phyloP scores from a whole-genome alignment of 2,329 filamentous ascomycete genomes.

The Alternaria hordeiaustralica region DNA sequence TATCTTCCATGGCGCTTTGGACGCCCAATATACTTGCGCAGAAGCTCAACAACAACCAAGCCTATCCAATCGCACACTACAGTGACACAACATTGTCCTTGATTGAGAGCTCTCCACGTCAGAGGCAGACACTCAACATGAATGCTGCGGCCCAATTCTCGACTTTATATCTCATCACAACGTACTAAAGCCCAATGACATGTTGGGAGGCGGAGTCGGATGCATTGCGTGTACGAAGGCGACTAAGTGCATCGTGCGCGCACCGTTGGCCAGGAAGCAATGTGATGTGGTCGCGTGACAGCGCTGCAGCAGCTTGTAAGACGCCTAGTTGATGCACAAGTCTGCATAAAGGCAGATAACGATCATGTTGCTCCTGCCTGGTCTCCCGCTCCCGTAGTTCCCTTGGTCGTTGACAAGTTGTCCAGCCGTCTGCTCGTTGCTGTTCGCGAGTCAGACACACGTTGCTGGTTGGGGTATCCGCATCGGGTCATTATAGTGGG shows the following conservation, averaged over 20 bases:
- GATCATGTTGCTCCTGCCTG: neutral
- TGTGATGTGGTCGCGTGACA: conserved; percentile 40
- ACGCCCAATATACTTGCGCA: neutral
- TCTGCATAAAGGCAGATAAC: conserved; percentile 13
- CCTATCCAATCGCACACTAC: neutral
- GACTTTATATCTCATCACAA: neutral
- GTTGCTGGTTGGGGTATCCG: neutral
- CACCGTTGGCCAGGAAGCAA: conserved; percentile 21
- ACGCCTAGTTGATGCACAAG: conserved; percentile 13
- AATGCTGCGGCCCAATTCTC: neutral
- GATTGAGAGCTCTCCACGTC: neutral
- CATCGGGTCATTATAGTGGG: conserved; percentile 7
- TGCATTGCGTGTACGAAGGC: conserved; percentile 43
- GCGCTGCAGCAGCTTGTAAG: conserved; percentile 31
- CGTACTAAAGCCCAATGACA: conserved; percentile 26
- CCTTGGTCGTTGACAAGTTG: neutral
- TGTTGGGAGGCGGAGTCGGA: conserved; percentile 45
- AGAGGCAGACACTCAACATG: neutral
- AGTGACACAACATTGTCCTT: neutral
- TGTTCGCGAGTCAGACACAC: conserved; percentile 16
- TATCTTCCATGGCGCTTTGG: neutral
- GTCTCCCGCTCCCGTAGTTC: neutral
- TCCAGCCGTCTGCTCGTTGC: neutral
- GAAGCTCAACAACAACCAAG: neutral
- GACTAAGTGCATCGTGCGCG: conserved; percentile 39